Conservation (phyloP, 208 protist genomes). For the Leishmania arabica region DNA sequence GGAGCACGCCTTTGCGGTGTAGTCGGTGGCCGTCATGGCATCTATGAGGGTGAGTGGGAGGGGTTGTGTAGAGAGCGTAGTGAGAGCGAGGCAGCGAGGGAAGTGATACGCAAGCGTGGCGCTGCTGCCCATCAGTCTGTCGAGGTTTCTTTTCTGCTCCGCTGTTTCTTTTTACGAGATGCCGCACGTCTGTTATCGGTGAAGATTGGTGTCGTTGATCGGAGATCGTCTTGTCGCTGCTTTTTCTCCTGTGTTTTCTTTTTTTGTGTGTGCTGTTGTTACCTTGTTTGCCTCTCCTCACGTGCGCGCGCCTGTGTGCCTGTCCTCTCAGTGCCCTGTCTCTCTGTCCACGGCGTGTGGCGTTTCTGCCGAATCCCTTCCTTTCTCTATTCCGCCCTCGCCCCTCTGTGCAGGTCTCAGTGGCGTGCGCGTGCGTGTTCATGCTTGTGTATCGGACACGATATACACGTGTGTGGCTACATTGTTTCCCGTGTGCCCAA, state of each 20-base stretch:
- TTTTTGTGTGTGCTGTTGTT: neutral
- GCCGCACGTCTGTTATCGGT: neutral
- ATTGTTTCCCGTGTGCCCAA: neutral
- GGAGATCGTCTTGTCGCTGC: neutral
- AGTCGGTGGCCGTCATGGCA: neutral
- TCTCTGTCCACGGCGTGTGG: neutral
- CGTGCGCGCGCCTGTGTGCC: neutral
- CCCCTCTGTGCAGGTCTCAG: neutral
- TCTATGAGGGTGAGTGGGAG: neutral
- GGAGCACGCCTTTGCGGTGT: neutral
- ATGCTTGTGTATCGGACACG: neutral
- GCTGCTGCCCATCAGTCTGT: neutral
- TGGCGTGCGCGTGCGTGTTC: neutral
- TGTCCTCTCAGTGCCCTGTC: neutral
- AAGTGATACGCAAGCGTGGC: neutral
- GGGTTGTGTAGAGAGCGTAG: neutral
- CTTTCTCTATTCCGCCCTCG: neutral
- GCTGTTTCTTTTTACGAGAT: neutral
- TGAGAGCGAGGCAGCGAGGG: neutral
- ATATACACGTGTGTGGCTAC: neutral
- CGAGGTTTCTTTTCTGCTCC: neutral
- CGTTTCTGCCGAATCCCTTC: neutral
- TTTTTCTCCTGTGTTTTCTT: neutral
- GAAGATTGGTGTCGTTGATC: constrained; percentile 1
- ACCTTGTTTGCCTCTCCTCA: neutral